These are phyloP conservation scores for Gyrodon lividus DNA, from an alignment of 768 basidiomycete genomes.

Conservation along the genomic window DNA sequence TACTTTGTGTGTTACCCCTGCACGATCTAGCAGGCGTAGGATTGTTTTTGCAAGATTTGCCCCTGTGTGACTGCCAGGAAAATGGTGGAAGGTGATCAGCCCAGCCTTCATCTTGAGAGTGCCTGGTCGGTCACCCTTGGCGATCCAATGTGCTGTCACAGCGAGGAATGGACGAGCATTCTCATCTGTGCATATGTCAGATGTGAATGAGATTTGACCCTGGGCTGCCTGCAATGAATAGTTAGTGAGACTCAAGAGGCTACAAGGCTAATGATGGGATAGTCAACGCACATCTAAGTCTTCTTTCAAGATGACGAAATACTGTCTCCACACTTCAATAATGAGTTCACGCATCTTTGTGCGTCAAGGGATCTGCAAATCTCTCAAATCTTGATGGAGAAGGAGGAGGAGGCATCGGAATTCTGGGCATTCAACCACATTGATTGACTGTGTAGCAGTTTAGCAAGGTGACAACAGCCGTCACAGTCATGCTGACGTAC, in stretches of 20 bases:
- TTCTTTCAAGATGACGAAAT: conserved; percentile 18
- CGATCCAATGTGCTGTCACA: conserved; percentile 15
- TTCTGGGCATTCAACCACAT: conserved; percentile 16
- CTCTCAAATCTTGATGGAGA: conserved; percentile 19
- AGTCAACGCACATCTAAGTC: not conserved
- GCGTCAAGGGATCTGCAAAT: conserved; percentile 25
- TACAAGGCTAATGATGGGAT: too few species aligned
- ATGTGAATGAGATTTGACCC: conserved; percentile 8
- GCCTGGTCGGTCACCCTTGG: not conserved
- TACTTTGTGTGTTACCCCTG: not conserved
- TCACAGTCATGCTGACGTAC: too few species aligned
- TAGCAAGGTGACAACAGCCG: too few species aligned
- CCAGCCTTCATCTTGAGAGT: conserved; percentile 7
- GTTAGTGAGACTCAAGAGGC: not conserved
- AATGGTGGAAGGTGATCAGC: conserved; percentile 9
- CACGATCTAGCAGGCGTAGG: not conserved
- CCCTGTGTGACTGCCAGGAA: conserved; percentile 17
- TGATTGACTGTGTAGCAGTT: conserved; percentile 6
- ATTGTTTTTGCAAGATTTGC: conserved; percentile 5
- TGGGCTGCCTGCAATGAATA: not conserved
- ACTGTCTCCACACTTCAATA: conserved; percentile 20
- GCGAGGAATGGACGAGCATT: conserved; percentile 11
- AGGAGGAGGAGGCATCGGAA: conserved; percentile 26
- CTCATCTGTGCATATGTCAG: conserved; percentile 16
- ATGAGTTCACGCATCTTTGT: conserved; percentile 21